These are phyloP conservation scores for Nothophoma quercina DNA, from an alignment of 2,329 filamentous ascomycete genomes.

Conservation along the genomic window DNA sequence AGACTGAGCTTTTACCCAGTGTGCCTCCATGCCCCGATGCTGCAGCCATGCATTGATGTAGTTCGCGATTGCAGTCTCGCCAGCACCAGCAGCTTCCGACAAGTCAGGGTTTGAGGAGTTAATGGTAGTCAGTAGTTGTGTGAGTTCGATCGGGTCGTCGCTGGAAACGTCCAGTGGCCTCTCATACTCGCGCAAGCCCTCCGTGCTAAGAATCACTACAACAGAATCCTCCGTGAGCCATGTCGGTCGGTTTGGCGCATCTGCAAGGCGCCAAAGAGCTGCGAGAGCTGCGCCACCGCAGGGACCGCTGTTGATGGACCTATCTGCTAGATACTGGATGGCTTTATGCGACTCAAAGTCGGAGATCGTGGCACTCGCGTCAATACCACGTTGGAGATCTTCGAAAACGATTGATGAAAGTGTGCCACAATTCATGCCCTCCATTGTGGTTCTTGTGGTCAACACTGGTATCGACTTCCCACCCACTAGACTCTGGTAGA, in stretches of 20 bases:
- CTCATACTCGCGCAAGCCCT: slow-evolving; percentile 56
- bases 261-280: slow-evolving; percentile 61
- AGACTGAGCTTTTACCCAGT: slow-evolving; percentile 57
- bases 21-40: slow-evolving; percentile 59
- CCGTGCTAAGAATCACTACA: slow-evolving; percentile 72
- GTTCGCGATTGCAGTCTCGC: slow-evolving; percentile 56
- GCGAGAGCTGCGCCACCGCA: slow-evolving; percentile 68
- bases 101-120: slow-evolving; percentile 59
- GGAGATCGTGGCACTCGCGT: slow-evolving; percentile 66
- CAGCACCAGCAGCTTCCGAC: slow-evolving; percentile 50
- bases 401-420: slow-evolving; percentile 72
- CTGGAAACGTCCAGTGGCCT: background rate
- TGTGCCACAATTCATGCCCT: slow-evolving; percentile 76
- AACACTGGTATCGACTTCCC: slow-evolving; percentile 59
- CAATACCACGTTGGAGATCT: slow-evolving; percentile 63
- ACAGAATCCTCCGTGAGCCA: slow-evolving; percentile 59
- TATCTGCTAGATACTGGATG: slow-evolving; percentile 59
- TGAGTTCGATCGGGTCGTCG: slow-evolving; percentile 54
- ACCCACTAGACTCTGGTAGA: slow-evolving; percentile 60
- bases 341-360: slow-evolving; percentile 70
- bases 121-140: slow-evolving; percentile 58
- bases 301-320: slow-evolving; percentile 63
- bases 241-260: slow-evolving; percentile 44
- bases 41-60: slow-evolving; percentile 55
- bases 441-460: slow-evolving; percentile 74